phyloP scores from a whole-genome alignment of 768 basidiomycete species.

The Mycena venus region DNA sequence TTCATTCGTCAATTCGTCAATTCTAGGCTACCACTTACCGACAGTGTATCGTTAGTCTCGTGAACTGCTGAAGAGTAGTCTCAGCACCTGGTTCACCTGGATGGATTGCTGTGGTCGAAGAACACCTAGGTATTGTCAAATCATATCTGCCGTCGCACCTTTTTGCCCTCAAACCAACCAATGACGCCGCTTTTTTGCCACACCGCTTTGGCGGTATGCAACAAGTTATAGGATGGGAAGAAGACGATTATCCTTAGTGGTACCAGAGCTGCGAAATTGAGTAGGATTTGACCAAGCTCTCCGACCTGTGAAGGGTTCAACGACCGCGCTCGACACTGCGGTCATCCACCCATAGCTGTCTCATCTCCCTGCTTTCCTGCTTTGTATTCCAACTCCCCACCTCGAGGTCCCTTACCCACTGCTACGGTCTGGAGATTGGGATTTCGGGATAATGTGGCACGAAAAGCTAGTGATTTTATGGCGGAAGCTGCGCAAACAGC shows the following conservation, averaged over 20 bases:
- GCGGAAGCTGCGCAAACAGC: slow-evolving; percentile 76
- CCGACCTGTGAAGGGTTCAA: slow-evolving; percentile 62
- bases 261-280: slow-evolving; percentile 84
- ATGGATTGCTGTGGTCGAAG: slow-evolving; percentile 80
- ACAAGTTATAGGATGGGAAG: slow-evolving; percentile 90
- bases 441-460: slow-evolving; percentile 91
- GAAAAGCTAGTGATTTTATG: slow-evolving; percentile 84
- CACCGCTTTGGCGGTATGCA: slow-evolving; percentile 71
- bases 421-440: slow-evolving; percentile 85
- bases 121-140: slow-evolving; percentile 73
- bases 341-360: slow-evolving; percentile 61
- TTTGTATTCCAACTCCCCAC: slow-evolving; percentile 84
- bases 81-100: slow-evolving; percentile 79
- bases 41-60: slow-evolving; percentile 22
- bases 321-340: not conserved
- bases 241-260: slow-evolving; percentile 96
- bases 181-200: slow-evolving; percentile 79
- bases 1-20: too few relatives aligned
- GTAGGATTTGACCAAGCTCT: slow-evolving; percentile 87
- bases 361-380: slow-evolving; percentile 79
- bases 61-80: slow-evolving; percentile 74
- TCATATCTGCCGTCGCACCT: slow-evolving; percentile 44
- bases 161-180: slow-evolving; percentile 74
- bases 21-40: not conserved
- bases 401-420: slow-evolving; percentile 80